Percentiles rank a stretch among this genome's conserved stretches.
These are phyloP conservation scores for Penicillium angulare DNA, from an alignment of 495 filamentous ascomycete genomes.

Conservation along the genomic window DNA sequence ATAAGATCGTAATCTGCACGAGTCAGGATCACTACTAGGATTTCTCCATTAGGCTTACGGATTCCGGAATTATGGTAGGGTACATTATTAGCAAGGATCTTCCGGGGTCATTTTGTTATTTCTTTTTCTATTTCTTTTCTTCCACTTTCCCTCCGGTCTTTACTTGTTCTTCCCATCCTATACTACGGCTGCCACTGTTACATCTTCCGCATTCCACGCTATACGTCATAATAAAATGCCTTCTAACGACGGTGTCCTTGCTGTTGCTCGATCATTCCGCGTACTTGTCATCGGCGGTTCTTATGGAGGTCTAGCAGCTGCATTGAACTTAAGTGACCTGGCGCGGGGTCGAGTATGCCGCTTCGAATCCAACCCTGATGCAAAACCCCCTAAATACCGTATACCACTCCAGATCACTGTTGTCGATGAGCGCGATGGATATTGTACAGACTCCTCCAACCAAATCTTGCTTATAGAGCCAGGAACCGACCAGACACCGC, in stretches of 20 bases:
- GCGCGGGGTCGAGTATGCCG: constrained; percentile 43
- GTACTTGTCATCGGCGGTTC: constrained; percentile 62
- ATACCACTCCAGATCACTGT: constrained; percentile 62
- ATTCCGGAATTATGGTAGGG: neutral
- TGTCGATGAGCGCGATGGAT: constrained; percentile 70
- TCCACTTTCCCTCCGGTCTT: neutral
- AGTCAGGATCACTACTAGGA: too few relatives aligned
- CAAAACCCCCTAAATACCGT: constrained; percentile 25
- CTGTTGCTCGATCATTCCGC: constrained; percentile 26
- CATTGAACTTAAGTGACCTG: constrained; percentile 60
- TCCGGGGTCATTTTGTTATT: too few relatives aligned
- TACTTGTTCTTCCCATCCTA: too few relatives aligned
- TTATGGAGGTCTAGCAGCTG: constrained; percentile 61
- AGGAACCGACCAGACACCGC: too few relatives aligned
- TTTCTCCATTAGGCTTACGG: neutral
- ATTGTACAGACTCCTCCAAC: constrained; percentile 56
- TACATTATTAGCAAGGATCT: constrained; percentile 1
- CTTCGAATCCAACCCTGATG: constrained; percentile 30
- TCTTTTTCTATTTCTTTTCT: neutral
- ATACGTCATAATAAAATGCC: constrained; percentile 21
- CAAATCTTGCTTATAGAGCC: too few relatives aligned
- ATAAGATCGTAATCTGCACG: constrained; percentile 12
- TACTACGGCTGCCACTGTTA: too few relatives aligned
- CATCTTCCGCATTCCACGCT: too few relatives aligned
- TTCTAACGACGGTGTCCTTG: constrained; percentile 27